Evolutionary conservation across 257 asterid genomes (phyloP).

Genomic region (Fraxinus americana): DNA sequence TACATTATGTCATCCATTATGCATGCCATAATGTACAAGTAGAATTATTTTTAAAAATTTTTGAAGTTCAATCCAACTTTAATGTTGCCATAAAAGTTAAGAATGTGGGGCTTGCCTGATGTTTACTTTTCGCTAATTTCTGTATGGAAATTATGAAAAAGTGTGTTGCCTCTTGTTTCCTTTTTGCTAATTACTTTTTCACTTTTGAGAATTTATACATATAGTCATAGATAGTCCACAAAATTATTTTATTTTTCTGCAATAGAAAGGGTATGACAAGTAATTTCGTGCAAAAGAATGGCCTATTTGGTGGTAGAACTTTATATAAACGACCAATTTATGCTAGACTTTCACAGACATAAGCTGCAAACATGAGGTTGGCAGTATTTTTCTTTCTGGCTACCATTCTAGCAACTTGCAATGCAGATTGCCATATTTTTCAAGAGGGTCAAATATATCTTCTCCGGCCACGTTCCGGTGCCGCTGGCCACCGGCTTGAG

Average conservation of each 20-base stretch:
- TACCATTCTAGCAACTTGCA: constrained; percentile 15
- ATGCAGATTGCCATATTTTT: constrained; percentile 8
- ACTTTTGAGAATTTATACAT: too few species aligned
- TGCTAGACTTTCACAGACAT: neutral
- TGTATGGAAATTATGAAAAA: too few species aligned
- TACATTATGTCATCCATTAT: too few species aligned
- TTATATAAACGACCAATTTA: neutral
- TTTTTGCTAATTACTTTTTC: too few species aligned
- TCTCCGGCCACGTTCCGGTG: constrained; percentile 46
- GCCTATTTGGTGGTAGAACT: neutral
- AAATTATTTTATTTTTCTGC: neutral
- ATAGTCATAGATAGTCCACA: too few species aligned
- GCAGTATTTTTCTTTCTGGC: constrained; percentile 11
- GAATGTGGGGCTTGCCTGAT: neutral
- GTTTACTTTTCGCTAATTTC: neutral
- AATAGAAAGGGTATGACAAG: neutral
- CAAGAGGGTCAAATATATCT: constrained; percentile 30
- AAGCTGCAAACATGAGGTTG: neutral
- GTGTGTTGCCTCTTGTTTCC: too few species aligned
- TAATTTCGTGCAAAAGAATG: neutral
- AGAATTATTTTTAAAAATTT: too few species aligned
- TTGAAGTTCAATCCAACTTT: too few species aligned
- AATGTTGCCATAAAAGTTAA: too few species aligned
- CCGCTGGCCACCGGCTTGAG: constrained; percentile 31
- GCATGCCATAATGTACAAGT: too few species aligned